Evolutionary conservation across 768 basidiomycete species (phyloP).

Genomic region (Suillus subaureus): DNA sequence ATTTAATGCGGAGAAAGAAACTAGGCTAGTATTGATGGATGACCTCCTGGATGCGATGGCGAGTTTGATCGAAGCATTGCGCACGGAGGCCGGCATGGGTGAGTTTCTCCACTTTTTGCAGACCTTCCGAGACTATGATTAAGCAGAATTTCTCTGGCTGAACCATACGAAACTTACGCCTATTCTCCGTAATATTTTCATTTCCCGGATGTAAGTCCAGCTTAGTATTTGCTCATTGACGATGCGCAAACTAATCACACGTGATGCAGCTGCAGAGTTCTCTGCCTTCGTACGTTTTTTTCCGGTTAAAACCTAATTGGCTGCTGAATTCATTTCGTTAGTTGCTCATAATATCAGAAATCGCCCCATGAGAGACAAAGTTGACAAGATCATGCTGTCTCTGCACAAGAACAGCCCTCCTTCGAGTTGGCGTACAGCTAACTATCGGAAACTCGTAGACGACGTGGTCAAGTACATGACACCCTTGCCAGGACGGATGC

Average conservation of each 20-base stretch:
- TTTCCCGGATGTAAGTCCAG: conserved; percentile 48
- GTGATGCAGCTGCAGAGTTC: conserved; percentile 44
- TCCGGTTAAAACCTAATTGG: not conserved
- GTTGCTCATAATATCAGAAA: conserved; percentile 37
- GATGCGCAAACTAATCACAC: conserved; percentile 4
- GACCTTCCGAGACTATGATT: not conserved
- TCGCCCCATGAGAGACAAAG: not conserved
- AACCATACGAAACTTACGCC: conserved; percentile 17
- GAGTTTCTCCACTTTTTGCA: conserved; percentile 5
- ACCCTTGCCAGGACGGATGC: not conserved
- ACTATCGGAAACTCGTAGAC: conserved; percentile 16
- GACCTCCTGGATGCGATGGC: conserved; percentile 22
- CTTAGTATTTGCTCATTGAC: not conserved
- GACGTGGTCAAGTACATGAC: conserved; percentile 8
- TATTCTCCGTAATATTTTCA: conserved; percentile 39
- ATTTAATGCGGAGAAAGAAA: conserved; percentile 17
- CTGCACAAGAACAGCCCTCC: conserved; percentile 10
- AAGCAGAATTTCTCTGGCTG: conserved; percentile 7
- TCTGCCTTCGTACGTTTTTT: conserved; percentile 47
- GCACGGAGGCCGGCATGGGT: conserved; percentile 31
- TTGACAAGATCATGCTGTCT: conserved; percentile 14
- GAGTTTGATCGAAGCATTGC: conserved; percentile 31
- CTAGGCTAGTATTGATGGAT: conserved; percentile 2
- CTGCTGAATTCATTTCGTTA: conserved; percentile 7
- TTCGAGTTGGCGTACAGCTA: conserved; percentile 2